A percentile compares a stretch with the other conserved stretches of the same genome.
Conservation (phyloP, 2,329 filamentous ascomycete species). For the Hymenoscyphus salicellus region DNA sequence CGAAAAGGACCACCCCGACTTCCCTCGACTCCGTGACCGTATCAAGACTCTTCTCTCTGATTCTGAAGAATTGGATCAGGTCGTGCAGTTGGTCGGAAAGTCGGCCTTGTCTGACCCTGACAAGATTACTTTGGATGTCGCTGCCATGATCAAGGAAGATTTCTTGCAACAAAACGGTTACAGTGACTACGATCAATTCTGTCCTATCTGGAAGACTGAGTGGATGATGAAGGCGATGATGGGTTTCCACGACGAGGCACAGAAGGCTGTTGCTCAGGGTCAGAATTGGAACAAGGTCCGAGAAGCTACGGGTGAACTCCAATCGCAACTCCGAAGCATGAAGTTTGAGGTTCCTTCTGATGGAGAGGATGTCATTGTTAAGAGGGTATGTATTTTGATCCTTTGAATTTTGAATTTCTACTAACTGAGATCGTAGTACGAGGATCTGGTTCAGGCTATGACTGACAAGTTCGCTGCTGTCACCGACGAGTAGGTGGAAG, state of each 20-base stretch:
- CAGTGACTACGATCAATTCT: constrained; percentile 98
- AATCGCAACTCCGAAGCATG: constrained; percentile 80
- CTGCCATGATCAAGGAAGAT: constrained; percentile 91
- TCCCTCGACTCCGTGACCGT: constrained; percentile 86
- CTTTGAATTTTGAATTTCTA: constrained; percentile 1
- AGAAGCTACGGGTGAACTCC: constrained; percentile 83
- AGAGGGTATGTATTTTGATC: constrained; percentile 63
- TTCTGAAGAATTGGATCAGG: constrained; percentile 96
- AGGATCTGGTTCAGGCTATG: constrained; percentile 86
- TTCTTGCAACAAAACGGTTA: constrained; percentile 99
- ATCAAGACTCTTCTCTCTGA: constrained; percentile 92
- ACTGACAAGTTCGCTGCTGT: constrained; percentile 96
- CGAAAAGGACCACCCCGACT: constrained; percentile 88
- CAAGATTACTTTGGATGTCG: constrained; percentile 96
- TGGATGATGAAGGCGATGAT: constrained; percentile 99
- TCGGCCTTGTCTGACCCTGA: constrained; percentile 92
- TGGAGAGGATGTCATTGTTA: constrained; percentile 72
- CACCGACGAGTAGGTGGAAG: constrained; percentile 72
- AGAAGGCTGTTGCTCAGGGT: constrained; percentile 90
- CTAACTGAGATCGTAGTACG: constrained; percentile 61
- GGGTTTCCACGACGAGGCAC: constrained; percentile 94
- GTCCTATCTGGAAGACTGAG: constrained; percentile 98
- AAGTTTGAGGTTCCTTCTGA: constrained; percentile 95
- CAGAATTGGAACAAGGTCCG: constrained; percentile 90
- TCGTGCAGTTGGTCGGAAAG: constrained; percentile 97